Percentiles rank a stretch among this genome's conserved stretches.
Evolutionary conservation across 495 filamentous ascomycete species (phyloP).

Genomic region (Apodospora peruviana): DNA sequence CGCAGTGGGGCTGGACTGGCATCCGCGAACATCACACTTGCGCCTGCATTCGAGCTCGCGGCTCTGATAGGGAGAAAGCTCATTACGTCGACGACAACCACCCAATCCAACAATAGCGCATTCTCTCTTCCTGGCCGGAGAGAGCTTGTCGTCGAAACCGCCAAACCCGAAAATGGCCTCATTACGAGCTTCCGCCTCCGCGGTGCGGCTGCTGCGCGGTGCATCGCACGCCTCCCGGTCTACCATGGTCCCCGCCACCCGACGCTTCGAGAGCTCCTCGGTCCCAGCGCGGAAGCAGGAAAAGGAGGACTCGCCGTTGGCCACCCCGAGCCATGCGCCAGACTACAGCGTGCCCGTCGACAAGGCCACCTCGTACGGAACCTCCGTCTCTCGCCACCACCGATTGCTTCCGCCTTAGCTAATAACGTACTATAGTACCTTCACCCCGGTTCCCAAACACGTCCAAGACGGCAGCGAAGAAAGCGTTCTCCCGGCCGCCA

Average conservation of each 20-base stretch:
- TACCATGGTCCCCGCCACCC: conserved; percentile 34
- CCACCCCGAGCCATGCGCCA: conserved; percentile 56
- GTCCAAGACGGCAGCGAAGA: conserved; percentile 89
- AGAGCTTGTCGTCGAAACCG: neutral
- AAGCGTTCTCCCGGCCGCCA: conserved; percentile 69
- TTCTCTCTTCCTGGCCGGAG: neutral
- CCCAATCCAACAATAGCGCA: neutral
- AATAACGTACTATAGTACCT: conserved; percentile 56
- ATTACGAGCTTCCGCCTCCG: conserved; percentile 33
- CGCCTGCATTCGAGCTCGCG: no score
- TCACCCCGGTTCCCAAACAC: conserved; percentile 81
- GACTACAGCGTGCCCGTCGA: conserved; percentile 75
- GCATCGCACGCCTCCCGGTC: conserved; percentile 31
- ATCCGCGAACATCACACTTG: conserved; percentile 1
- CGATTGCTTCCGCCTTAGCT: no score
- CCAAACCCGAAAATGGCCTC: conserved; percentile 31
- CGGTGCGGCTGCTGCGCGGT: conserved; percentile 39
- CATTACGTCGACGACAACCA: neutral
- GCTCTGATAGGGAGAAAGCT: neutral
- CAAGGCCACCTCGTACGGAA: conserved; percentile 70
- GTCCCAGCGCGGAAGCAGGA: conserved; percentile 23
- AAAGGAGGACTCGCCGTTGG: conserved; percentile 25
- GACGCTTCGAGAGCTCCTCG: conserved; percentile 39
- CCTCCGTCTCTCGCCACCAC: neutral
- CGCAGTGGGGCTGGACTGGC: conserved; percentile 11